Conservation (phyloP, 352 stramenopile species). For the Elongisporangium anandrum region DNA sequence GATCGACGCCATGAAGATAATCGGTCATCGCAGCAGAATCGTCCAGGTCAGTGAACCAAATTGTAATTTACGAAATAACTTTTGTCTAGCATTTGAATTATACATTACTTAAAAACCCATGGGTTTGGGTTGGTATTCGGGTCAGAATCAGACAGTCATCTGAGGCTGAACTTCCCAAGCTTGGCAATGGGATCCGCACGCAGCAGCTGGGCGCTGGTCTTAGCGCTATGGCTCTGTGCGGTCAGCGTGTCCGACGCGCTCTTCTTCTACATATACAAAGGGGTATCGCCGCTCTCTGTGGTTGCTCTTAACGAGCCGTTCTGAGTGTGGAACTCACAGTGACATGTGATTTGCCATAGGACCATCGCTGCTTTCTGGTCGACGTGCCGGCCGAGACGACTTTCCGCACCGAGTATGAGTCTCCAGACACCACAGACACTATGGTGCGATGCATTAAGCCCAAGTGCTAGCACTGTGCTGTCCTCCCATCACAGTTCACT, state of each 20-base stretch:
- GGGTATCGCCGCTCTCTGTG: constrained; percentile 18
- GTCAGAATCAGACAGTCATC: background rate
- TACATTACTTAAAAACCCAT: background rate
- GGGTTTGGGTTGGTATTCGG: no score
- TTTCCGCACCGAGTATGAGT: constrained; percentile 81
- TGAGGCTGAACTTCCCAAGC: background rate
- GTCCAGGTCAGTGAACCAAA: background rate
- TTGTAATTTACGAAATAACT: background rate
- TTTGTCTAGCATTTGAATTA: background rate
- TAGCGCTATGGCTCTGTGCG: constrained; percentile 22
- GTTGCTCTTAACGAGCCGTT: background rate
- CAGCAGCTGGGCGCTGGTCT: background rate
- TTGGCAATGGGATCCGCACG: background rate
- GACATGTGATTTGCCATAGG: constrained; percentile 14
- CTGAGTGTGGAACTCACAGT: background rate
- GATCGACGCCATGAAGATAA: constrained; percentile 4
- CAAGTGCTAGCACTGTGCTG: background rate
- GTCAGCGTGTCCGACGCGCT: constrained; percentile 22
- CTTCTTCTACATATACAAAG: constrained; percentile 58
- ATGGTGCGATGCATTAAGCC: constrained; percentile 28
- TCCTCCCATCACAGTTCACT: no score
- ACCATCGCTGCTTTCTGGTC: constrained; percentile 73
- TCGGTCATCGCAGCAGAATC: background rate
- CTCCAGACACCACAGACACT: constrained; percentile 73
- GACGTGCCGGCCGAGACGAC: constrained; percentile 73